phyloP scores from a whole-genome alignment of 257 asterid species.

The Striga asiatica region DNA sequence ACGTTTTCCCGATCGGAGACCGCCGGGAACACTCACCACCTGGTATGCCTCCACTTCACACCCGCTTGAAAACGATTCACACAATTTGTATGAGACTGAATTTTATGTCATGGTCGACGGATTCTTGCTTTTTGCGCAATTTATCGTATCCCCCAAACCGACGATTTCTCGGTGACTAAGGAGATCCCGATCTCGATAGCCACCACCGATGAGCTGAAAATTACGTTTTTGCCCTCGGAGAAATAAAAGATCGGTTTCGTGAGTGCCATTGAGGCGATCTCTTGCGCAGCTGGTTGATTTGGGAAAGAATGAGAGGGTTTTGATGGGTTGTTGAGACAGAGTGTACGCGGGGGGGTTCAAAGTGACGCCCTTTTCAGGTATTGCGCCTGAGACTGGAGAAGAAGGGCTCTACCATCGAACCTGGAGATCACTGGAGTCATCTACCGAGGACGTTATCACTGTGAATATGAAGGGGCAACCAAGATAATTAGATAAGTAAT shows the following conservation, averaged over 20 bases:
- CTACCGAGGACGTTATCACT: no score
- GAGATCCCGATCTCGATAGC: slow-evolving; percentile 55
- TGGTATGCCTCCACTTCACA: slow-evolving; percentile 81
- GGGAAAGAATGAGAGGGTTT: slow-evolving; percentile 40
- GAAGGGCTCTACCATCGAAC: no score
- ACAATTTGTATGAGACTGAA: slow-evolving; percentile 29
- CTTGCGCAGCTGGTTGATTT: slow-evolving; percentile 43
- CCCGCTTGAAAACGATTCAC: slow-evolving; percentile 13
- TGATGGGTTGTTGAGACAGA: slow-evolving; percentile 51
- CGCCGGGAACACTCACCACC: slow-evolving; percentile 48
- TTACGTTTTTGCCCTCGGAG: slow-evolving; percentile 40
- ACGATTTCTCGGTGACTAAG: slow-evolving; percentile 31
- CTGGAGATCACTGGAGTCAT: no score
- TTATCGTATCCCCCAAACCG: slow-evolving; percentile 26
- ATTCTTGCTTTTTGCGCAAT: slow-evolving; percentile 39
- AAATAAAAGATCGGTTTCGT: slow-evolving; percentile 51
- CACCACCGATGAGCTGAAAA: slow-evolving; percentile 34
- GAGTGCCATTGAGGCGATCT: slow-evolving; percentile 75
- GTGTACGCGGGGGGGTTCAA: slow-evolving; percentile 76
- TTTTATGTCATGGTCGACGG: slow-evolving; percentile 83
- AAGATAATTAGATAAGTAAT: no score
- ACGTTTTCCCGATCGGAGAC: slow-evolving; percentile 42
- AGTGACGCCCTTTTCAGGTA: slow-evolving; percentile 87
- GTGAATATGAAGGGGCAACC: no score
- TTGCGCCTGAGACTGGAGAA: no score